Evolutionary conservation across 352 stramenopile species (phyloP), one percentile per base, ranked within the genome.

Genomic region (Stephanocyclus meneghinianus): DNA sequence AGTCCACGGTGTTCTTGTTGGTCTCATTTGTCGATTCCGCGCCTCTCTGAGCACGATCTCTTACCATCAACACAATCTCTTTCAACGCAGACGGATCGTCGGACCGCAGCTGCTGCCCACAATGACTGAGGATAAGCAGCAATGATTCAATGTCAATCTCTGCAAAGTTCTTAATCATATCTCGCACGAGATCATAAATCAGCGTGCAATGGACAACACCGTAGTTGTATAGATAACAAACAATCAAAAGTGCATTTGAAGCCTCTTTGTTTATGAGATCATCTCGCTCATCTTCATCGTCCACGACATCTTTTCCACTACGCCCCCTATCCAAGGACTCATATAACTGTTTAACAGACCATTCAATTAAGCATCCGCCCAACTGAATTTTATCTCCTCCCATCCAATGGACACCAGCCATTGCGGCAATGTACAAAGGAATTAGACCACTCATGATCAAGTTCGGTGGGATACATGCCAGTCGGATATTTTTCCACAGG

Each of bases 151-250:
- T 80, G 66, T 94, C 89, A 40, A 83, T 66, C 67, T 91, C 87
- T 10, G 69, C 78, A 61, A 94, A 94, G 45, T 79, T 85, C 47
- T 82, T 60, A 53, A 94, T 87, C 1, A 94, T 86, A 66, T 91
- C 64, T 56, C 87, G 76, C 53, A 93, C 82, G 8, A 92, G 61
- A 50, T 91, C 87, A 63, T 92, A 93, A 50, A 93, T 85, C 9
- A 93, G 78, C 1, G 81, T 81, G 63, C 84, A 92, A 70, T 93
- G 87, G 61, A 91, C 71, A 62, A 92, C 59, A 21, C 71, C 76
- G 66, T 87, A 93, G 57, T 93, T 93, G 78, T 92, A 93, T 1
- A 93, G 67, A 74, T 93, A 93, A 56, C 87, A 91, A 4, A 92
- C 55, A 59, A 91, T 71, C 55, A 93, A 71, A 21, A 90, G 80